A percentile compares a stretch with the other conserved stretches of the same genome.
Conservation (phyloP, 768 basidiomycete genomes). For the Boletus subcaerulescens region DNA sequence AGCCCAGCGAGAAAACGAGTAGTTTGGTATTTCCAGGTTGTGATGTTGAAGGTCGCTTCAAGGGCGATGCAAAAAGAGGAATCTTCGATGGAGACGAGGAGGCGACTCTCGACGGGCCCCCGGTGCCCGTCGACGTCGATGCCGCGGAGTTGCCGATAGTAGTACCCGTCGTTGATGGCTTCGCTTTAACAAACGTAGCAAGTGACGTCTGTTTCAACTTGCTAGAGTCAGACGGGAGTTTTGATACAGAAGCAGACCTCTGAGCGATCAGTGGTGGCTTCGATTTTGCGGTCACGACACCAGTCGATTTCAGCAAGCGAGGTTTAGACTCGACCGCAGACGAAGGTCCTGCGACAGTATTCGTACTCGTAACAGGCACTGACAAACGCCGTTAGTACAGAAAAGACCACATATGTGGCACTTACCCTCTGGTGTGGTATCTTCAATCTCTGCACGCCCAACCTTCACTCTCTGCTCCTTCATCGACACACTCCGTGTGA, state of each 20-base stretch:
- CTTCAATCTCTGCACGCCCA: background rate
- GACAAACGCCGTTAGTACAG: slow-evolving; percentile 2
- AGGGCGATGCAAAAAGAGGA: slow-evolving; percentile 22
- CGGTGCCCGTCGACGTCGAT: slow-evolving; percentile 6
- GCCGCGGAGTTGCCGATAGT: background rate
- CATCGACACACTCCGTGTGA: slow-evolving; percentile 31
- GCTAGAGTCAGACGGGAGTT: slow-evolving; percentile 5
- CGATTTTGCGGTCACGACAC: background rate
- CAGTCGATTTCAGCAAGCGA: slow-evolving; percentile 8
- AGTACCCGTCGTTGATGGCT: background rate
- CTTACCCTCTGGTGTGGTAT: slow-evolving; percentile 3
- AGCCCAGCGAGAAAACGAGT: slow-evolving; percentile 3
- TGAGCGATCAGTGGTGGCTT: background rate
- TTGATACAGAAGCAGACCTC: slow-evolving; percentile 12
- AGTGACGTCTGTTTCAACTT: slow-evolving; percentile 29
- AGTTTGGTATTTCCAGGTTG: slow-evolving; percentile 7
- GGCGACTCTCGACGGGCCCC: slow-evolving; percentile 5
- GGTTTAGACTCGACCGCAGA: background rate
- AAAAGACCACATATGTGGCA: background rate
- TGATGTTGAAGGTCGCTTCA: slow-evolving; percentile 11
- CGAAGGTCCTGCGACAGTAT: background rate
- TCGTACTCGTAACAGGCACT: background rate
- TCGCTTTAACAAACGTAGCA: slow-evolving; percentile 19
- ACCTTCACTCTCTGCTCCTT: slow-evolving; percentile 15
- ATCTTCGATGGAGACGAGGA: slow-evolving; percentile 28